Percentiles rank a stretch among this genome's conserved stretches.
Evolutionary conservation across 805 yeast species (phyloP).

Genomic region (Candida lessepsii): DNA sequence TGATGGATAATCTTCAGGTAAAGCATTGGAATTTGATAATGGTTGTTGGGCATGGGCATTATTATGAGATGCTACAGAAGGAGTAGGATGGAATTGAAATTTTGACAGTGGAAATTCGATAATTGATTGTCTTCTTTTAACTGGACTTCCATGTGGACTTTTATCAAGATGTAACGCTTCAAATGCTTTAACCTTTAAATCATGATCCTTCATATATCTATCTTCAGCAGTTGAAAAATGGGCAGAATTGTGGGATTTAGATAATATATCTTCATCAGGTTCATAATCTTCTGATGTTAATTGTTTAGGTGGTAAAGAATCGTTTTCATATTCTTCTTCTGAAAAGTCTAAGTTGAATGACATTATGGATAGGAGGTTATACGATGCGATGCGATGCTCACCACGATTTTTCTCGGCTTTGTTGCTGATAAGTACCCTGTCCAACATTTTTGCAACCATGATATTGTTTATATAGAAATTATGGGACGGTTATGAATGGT

Average conservation of each 20-base stretch:
- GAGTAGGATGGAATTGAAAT: slow-evolving; percentile 15
- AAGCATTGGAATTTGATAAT: slow-evolving; percentile 15
- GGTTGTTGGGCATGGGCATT: slow-evolving; percentile 11
- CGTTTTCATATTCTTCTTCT: slow-evolving; percentile 4
- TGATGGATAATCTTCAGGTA: slow-evolving; percentile 56
- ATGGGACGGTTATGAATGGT: too few relatives aligned
- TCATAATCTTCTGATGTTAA: slow-evolving; percentile 10
- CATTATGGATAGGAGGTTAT: too few relatives aligned
- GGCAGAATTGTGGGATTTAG: slow-evolving; percentile 41
- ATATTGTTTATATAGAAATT: too few relatives aligned
- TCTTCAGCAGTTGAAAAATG: slow-evolving; percentile 69
- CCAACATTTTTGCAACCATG: too few relatives aligned
- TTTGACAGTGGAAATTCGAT: slow-evolving; percentile 34
- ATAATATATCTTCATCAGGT: slow-evolving; percentile 26
- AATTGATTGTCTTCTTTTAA: slow-evolving; percentile 35
- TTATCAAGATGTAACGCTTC: slow-evolving; percentile 38
- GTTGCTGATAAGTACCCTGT: too few relatives aligned
- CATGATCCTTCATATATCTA: slow-evolving; percentile 59
- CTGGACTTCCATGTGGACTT: slow-evolving; percentile 11
- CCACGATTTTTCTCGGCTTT: too few relatives aligned
- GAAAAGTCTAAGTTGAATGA: slow-evolving; percentile 5
- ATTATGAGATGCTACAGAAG: slow-evolving; percentile 15
- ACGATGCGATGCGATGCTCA: too few relatives aligned
- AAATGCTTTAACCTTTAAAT: slow-evolving; percentile 62
- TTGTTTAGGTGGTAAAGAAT: slow-evolving; percentile 6